Evolutionary conservation across 2,329 filamentous ascomycete genomes (phyloP), one percentile per base, ranked within the genome.

Genomic region (Pseudocercospora eumusae): DNA sequence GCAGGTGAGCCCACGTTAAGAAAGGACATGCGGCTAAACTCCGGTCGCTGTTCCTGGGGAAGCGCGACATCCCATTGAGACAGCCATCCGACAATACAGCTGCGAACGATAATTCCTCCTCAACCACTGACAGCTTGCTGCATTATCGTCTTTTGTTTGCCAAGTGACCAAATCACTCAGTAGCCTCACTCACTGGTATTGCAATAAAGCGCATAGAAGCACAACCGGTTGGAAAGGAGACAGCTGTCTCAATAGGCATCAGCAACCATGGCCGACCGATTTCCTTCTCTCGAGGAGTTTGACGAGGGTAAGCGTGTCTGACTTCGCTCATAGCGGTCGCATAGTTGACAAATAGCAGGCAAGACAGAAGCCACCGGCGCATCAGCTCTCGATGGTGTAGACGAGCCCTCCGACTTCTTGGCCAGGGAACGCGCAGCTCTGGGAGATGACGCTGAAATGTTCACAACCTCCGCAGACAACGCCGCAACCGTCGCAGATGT

Each of bases 391-490:
- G 77, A 81, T 63, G 76, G 79, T 60, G 77, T 86, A 40, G 81
- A 83, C 65, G 87, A 88, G 31, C 82, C 85, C 65, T 87, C 91
- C 73, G 92, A 96, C 78, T 98, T 99, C 77, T 86, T 98, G 54
- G 88, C 91, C 66, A 91, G 93, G 69, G 95, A 99, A 81, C 91
- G 92, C 74, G 95, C 92, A 64, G 79, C 89, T 18, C 86, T 99
- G 7, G 95, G 95, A 68, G 95, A 96, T 66, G 95, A 98, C 77
- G 95, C 95, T 64, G 86, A 92, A 71, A 90, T 93, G 80, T 99
- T 99, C 77, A 84, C 89, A 66, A 90, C 90, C 31, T 84, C 86
- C 64, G 87, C 88, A 73, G 91, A 96, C 76, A 81, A 81, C 75
- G 81, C 84, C 62, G 83, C 84, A 60, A 84, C 83, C 67, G 87